phyloP scores from a whole-genome alignment of 2,329 filamentous ascomycete species.

The Aspergillus clavatus region DNA sequence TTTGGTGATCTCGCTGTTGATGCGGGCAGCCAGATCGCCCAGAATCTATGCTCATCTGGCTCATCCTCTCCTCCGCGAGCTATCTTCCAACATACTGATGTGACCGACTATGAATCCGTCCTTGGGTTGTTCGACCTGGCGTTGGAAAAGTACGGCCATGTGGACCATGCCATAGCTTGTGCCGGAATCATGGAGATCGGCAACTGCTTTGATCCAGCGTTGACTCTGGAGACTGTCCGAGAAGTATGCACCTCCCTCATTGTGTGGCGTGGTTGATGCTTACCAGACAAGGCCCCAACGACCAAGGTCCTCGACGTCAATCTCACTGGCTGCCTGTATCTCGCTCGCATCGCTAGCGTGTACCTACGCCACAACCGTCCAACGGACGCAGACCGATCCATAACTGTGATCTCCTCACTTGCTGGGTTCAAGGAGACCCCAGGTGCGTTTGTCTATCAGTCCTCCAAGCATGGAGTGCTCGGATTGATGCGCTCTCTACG shows the following conservation, averaged over 20 bases:
- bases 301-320: constrained; percentile 46
- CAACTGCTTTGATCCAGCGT: constrained; percentile 43
- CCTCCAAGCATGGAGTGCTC: constrained; percentile 49
- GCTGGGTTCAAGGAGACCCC: constrained; percentile 49
- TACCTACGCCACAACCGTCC: constrained; percentile 44
- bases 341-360: constrained; percentile 47
- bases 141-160: constrained; percentile 40
- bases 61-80: constrained; percentile 18
- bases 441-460: constrained; percentile 45
- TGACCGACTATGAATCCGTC: constrained; percentile 44
- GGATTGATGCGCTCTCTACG: constrained; percentile 47
- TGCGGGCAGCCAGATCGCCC: constrained; percentile 22
- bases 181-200: constrained; percentile 45
- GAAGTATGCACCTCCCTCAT: constrained; percentile 23
- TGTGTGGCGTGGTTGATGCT: background rate
- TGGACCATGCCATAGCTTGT: constrained; percentile 48
- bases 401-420: constrained; percentile 43
- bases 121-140: constrained; percentile 46
- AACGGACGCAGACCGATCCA: constrained; percentile 35
- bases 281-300: constrained; percentile 16
- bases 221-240: constrained; percentile 43
- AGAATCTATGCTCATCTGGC: constrained; percentile 12
- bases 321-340: constrained; percentile 44
- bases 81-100: constrained; percentile 43
- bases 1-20: constrained; percentile 42